These are phyloP conservation scores for Coniferiporia sulphurascens DNA, from an alignment of 1,284 basidiomycete species.

Conservation along the genomic window DNA sequence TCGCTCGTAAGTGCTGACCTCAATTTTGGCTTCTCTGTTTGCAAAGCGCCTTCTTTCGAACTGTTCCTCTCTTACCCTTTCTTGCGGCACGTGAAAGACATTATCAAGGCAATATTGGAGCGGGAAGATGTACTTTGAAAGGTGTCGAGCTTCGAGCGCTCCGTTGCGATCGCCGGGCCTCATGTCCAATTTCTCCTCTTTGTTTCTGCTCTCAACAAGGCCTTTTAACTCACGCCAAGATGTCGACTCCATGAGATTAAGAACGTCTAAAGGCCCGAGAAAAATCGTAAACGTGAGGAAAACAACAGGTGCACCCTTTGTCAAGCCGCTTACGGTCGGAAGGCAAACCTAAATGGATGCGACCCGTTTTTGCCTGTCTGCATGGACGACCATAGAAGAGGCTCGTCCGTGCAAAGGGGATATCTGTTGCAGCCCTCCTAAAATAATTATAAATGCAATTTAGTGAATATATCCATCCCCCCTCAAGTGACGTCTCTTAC, in stretches of 20 bases:
- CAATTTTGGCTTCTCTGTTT: conserved; percentile 69
- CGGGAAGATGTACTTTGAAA: conserved; percentile 82
- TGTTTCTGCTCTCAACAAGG: not conserved
- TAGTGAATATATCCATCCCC: not conserved
- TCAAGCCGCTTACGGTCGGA: conserved; percentile 46
- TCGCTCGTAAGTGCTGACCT: conserved; percentile 36
- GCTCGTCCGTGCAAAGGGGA: conserved; percentile 50
- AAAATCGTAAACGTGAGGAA: not conserved
- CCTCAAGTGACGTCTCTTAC: not conserved
- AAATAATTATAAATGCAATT: not conserved
- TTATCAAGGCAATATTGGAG: conserved; percentile 67
- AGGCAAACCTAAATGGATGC: conserved; percentile 61
- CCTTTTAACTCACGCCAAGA: conserved; percentile 10
- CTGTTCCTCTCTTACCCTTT: conserved; percentile 16
- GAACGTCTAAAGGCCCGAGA: conserved; percentile 42
- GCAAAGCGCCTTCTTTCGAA: conserved; percentile 36
- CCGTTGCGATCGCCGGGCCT: conserved; percentile 12
- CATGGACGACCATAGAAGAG: conserved; percentile 67
- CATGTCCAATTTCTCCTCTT: not conserved
- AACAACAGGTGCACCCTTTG: not conserved
- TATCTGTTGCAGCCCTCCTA: conserved; percentile 47
- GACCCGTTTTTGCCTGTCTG: conserved; percentile 39
- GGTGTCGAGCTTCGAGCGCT: conserved; percentile 41
- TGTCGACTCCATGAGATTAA: conserved; percentile 43
- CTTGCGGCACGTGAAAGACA: conserved; percentile 39